These are phyloP conservation scores for Fusarium caatingaense DNA, from an alignment of 2,329 filamentous ascomycete genomes.

Conservation along the genomic window DNA sequence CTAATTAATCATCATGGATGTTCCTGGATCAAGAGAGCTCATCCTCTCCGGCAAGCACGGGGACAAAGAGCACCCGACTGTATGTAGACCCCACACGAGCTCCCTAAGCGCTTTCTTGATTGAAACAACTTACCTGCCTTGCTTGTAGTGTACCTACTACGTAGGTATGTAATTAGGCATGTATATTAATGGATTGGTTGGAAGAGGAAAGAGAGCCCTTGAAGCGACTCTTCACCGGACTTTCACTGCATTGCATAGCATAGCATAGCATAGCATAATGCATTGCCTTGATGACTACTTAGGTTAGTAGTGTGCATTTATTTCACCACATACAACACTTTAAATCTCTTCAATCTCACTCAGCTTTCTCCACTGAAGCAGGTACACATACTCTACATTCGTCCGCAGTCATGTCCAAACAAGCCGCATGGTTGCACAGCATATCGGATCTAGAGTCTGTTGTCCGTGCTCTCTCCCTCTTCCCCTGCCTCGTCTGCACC, in stretches of 20 bases:
- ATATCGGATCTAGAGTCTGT: conserved; percentile 4
- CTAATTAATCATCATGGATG: conserved; percentile 8
- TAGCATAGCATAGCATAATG: background rate
- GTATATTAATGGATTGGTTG: background rate
- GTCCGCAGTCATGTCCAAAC: conserved; percentile 22
- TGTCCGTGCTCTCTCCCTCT: background rate
- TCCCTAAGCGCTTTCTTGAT: conserved; percentile 8
- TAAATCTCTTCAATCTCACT: conserved; percentile 26
- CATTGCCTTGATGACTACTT: background rate
- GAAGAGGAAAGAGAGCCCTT: conserved; percentile 10
- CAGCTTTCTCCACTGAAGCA: conserved; percentile 27
- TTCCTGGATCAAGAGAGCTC: conserved; percentile 20
- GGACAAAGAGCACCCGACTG: background rate
- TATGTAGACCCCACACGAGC: background rate
- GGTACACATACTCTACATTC: conserved; percentile 13
- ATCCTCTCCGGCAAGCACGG: conserved; percentile 16
- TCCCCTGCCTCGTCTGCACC: background rate
- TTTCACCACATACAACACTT: conserved; percentile 11
- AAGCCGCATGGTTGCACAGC: conserved; percentile 24
- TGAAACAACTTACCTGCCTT: background rate
- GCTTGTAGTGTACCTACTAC: too few relatives aligned
- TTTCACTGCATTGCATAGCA: background rate
- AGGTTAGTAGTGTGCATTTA: conserved; percentile 1
- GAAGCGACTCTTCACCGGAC: background rate
- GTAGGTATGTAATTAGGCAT: background rate